Evolutionary conservation across 2,329 filamentous ascomycete species (phyloP), one percentile per base, ranked within the genome.

Genomic region (Chrysoporthe deuterocubensis): DNA sequence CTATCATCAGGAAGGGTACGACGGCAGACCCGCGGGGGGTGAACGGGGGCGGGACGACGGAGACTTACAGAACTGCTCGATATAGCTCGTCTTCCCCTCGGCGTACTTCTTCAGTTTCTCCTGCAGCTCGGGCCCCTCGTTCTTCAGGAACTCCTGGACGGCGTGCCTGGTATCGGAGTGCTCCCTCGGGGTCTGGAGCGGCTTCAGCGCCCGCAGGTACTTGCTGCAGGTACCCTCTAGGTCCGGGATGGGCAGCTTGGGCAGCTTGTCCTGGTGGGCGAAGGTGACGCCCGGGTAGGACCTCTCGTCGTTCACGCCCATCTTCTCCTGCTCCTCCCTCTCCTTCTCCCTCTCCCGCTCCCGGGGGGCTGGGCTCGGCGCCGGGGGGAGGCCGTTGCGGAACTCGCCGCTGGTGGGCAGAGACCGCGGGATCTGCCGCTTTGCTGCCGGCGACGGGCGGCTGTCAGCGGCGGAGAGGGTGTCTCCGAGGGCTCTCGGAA

Each of bases 31-130:
- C 7, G 32, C 9, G n/a, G 46, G n/a, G 18, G 8, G 46, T 18
- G 46, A 2, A 18, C 2, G 18, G 32, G n/a, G 14, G 4, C 6
- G 14, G 8, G 7, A 37, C 21, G 7, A 32, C 7, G 43, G 13
- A 56, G 44, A 86, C 92, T 77, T 87, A 97, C 95, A 99, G 74
- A 99, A 99, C 75, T 99, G 96, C 77, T 98, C 96, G 74, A 99
- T 98, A 77, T 97, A 99, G 79, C 95, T 98, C 48, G 93, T 93
- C 81, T 94, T 95, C 57, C 92, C 93, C 61, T 89, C 89, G 9
- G 96, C 94, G 82, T 98, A 99, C 74, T 90, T 89, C 82, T 94
- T 96, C 67, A 98, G 81, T 78, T 91, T 94, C 70, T 96, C 93
- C 76, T 99, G 94, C 60, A 99, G 81, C 58, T 91, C 89, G 0